phyloP scores from a whole-genome alignment of 2,329 filamentous ascomycete genomes.

The Pezicula radicicola region DNA sequence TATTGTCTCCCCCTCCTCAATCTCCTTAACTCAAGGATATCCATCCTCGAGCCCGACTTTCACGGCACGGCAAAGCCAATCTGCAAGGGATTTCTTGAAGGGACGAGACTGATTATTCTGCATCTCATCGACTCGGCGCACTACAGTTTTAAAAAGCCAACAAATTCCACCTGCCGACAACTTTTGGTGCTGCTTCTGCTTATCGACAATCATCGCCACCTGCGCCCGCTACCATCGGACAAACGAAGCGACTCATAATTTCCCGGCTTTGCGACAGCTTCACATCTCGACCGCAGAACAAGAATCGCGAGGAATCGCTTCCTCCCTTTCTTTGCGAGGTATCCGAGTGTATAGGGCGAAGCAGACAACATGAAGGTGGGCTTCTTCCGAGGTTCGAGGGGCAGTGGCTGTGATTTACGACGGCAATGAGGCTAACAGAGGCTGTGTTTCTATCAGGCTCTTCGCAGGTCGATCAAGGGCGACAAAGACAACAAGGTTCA shows the following conservation, averaged over 20 bases:
- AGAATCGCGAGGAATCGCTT: no score
- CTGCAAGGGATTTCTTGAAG: not conserved
- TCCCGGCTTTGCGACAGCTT: no score
- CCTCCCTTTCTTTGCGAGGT: no score
- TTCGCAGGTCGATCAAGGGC: constrained; percentile 68
- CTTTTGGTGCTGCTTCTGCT: no score
- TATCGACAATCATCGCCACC: no score
- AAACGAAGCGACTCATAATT: no score
- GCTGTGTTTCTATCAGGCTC: constrained; percentile 39
- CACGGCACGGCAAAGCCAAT: not conserved
- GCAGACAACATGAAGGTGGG: constrained; percentile 25
- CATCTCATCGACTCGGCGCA: constrained; percentile 6
- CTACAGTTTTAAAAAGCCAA: not conserved
- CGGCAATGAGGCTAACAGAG: constrained; percentile 16
- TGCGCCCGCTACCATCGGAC: no score
- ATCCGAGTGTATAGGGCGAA: not conserved
- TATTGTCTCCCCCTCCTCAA: not conserved
- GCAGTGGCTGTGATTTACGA: not conserved
- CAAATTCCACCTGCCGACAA: no score
- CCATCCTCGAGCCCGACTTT: not conserved
- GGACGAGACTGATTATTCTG: no score
- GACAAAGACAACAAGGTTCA: constrained; percentile 61
- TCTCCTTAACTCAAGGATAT: not conserved
- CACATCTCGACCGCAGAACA: no score
- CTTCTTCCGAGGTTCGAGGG: not conserved